Evolutionary conservation across 1,284 basidiomycete genomes (phyloP).

Genomic region (Rhodotorula mucilaginosa): DNA sequence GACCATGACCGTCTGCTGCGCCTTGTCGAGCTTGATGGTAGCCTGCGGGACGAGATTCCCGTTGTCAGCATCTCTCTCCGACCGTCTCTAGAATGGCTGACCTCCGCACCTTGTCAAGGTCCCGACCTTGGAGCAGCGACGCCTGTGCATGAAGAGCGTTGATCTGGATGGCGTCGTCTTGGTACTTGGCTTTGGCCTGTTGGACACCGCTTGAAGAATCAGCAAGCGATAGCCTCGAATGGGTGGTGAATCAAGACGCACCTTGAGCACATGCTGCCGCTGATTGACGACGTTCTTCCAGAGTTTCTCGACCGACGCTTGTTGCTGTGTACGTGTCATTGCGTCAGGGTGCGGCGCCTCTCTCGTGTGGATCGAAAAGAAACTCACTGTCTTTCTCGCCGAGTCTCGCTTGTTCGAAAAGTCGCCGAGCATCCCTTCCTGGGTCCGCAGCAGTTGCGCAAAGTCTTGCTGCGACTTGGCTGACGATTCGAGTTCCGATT

Average conservation of each 20-base stretch:
- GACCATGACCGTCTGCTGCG: conserved; percentile 79
- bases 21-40: conserved; percentile 74
- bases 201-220: conserved; percentile 39
- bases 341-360: too few relatives aligned
- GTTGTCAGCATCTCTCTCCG: background rate
- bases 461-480: conserved; percentile 59
- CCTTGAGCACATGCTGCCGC: conserved; percentile 74
- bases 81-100: background rate
- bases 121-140: conserved; percentile 87
- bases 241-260: background rate
- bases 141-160: conserved; percentile 94
- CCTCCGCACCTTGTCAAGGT: conserved; percentile 74
- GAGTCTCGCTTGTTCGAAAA: conserved; percentile 67
- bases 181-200: conserved; percentile 83
- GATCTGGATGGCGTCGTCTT: conserved; percentile 87
- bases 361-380: too few relatives aligned
- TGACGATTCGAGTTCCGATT: conserved; percentile 79
- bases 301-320: conserved; percentile 76
- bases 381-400: conserved; percentile 63
- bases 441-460: conserved; percentile 54
- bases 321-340: conserved; percentile 50
- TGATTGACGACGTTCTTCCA: conserved; percentile 82
- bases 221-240: background rate
- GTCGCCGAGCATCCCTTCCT: conserved; percentile 63
- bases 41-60: background rate